Base-by-base conservation (phyloP, 805 yeast species). In the Wickerhamomyces strasburgensis region DNA sequence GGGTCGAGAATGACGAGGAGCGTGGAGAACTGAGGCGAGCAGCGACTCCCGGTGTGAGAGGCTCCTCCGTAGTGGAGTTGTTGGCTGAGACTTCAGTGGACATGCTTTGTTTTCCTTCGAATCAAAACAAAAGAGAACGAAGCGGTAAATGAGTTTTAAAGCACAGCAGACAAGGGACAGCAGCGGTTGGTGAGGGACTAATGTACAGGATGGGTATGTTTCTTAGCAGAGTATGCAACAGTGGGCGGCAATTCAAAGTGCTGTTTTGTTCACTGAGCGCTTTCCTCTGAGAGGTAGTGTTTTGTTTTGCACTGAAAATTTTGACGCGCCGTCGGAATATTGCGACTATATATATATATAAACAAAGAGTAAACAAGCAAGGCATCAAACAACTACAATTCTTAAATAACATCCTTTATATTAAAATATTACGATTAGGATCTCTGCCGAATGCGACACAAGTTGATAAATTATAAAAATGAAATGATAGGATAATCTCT, bases 61-160 rank as follows among this genome's bases (percentile, higher is more conserved):
- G 15, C 5, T 44, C 51, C 14, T 43, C 51, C 10, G 16, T 30
- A 13, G 43, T 16, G 8, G 52, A 42, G 26, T 32, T 40, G 37
- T 43, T 45, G 9, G 49, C 47, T n/a, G 51, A 42, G 14, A 39
- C 32, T 21, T 44, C 48, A 27, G 40, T 27, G 25, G 53, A 39
- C 51, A 48, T 21, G n/a, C n/a, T n/a, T n/a, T 11, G 10, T 21
- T 21, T n/a, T 15, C 15, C 6, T 6, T 8, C 11, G 14, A 18
- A 30, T 5, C n/a, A 31, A 14, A 18, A 18, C 27, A 29, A 16
- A 14, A n/a, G n/a, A n/a, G n/a, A 15, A 30, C 33, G n/a, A 18
- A 30, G n/a, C n/a, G 10, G 1, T 13, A 14, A 23, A 21, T 21
- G 25, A 21, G 25, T 8, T 21, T 21, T 21, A 11, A 21, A 21